phyloP scores from a whole-genome alignment of 768 basidiomycete genomes.

The Dacryopinax spathularia region DNA sequence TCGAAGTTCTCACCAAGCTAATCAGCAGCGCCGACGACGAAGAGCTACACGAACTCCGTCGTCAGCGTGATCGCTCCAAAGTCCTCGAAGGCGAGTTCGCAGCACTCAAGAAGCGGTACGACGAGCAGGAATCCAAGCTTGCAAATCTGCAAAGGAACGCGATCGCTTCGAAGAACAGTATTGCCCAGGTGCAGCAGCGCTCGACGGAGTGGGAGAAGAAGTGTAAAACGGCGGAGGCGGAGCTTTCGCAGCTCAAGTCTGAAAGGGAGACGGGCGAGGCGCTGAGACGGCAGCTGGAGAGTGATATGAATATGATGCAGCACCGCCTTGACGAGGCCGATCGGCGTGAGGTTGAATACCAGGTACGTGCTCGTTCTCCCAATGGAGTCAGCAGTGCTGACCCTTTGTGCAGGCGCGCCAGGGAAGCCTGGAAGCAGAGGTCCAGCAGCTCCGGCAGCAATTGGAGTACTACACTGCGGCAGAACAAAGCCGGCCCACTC shows the following conservation, averaged over 20 bases:
- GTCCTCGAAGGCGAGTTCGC: conserved; percentile 53
- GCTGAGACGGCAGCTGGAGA: conserved; percentile 47
- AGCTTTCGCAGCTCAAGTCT: conserved; percentile 44
- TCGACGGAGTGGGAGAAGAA: conserved; percentile 70
- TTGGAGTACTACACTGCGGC: not conserved
- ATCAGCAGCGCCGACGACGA: conserved; percentile 53
- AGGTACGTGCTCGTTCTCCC: conserved; percentile 31
- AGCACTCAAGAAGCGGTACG: conserved; percentile 53
- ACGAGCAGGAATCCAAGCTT: conserved; percentile 53
- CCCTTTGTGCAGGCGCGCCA: conserved; percentile 37
- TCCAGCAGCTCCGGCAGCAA: conserved; percentile 28
- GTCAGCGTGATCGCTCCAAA: conserved; percentile 40
- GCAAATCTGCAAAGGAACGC: conserved; percentile 37
- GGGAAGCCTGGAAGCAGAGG: conserved; percentile 42
- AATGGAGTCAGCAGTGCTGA: not conserved
- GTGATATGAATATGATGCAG: conserved; percentile 51
- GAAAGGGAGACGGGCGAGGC: conserved; percentile 57
- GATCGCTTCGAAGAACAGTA: conserved; percentile 42
- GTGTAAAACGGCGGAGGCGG: conserved; percentile 52
- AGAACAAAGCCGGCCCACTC: not conserved
- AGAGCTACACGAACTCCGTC: conserved; percentile 57
- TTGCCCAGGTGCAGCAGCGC: conserved; percentile 61
- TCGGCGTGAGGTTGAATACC: conserved; percentile 48
- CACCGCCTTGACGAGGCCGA: conserved; percentile 65
- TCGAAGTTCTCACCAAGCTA: conserved; percentile 48